Evolutionary conservation across 2,329 filamentous ascomycete genomes (phyloP), one percentile per base, ranked within the genome.

Genomic region (Berkeleyomyces basicola): DNA sequence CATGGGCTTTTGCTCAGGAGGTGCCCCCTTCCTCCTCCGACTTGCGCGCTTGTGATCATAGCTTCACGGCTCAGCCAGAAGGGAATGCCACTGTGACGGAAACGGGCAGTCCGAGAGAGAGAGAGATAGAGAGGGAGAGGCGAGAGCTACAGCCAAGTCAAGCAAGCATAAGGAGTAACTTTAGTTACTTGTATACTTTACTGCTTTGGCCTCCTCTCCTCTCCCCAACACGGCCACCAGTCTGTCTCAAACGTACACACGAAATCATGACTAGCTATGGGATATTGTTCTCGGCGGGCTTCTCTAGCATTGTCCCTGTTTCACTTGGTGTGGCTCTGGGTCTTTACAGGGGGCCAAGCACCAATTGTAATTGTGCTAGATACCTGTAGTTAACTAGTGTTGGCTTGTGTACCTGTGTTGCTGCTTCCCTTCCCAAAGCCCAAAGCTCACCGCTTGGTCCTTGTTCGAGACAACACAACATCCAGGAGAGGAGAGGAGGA

Each of bases 381-480:
- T n/a, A n/a, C n/a, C n/a, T n/a, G n/a, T 23, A 23, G 23, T 23
- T 23, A 23, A 23, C 23, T 23, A 23, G 23, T 23, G 23, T 23
- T n/a, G 49, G 23, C 10, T 36, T 37, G 33, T 55, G 33, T 55
- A 10, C 31, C 10, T 11, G 6, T 11, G 49, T 11, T 14, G 6
- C 36, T 7, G 6, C 39, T 7, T 37, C 33, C 33, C 14, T 55
- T 31, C 33, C 51, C 33, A 23, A 23, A 23, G 23, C 23, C 23
- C 23, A 23, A 55, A 55, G 51, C 51, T 55, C 51, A 55, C 51
- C 51, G 51, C 51, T 55, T 55, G 51, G 51, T 55, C 51, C 51
- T 55, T 7, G 33, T 55, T 46, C 11, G 43, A 46, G 43, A 46
- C 43, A 46, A n/a, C 43, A 46, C 23, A 46, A 46, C 16, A 46